Evolutionary conservation across 108 stramenopile species (phyloP).

Genomic region (Conticribra weissflogii): DNA sequence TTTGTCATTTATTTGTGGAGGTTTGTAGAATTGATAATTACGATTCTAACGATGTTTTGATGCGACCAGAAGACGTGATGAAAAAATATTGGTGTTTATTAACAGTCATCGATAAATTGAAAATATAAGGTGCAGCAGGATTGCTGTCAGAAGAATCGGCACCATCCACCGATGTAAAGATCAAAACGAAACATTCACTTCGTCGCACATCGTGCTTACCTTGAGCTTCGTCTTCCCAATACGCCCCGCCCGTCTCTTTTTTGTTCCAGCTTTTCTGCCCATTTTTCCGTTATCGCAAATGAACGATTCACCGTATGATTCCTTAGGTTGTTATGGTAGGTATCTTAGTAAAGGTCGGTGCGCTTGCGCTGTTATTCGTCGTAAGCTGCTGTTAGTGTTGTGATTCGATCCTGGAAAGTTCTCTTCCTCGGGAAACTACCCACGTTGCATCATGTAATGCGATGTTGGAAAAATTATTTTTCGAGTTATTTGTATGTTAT

Average conservation of each 20-base stretch:
- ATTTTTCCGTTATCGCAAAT: too few species aligned
- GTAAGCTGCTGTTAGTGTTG: too few species aligned
- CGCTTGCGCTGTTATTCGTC: too few species aligned
- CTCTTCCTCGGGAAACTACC: too few species aligned
- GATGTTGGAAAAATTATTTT: too few species aligned
- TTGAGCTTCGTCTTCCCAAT: constrained; percentile 71
- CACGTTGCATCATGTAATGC: too few species aligned
- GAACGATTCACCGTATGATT: too few species aligned
- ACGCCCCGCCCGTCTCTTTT: constrained; percentile 79
- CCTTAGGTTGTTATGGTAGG: too few species aligned
- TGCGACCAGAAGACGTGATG: neutral
- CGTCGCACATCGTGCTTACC: constrained; percentile 51
- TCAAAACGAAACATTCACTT: neutral
- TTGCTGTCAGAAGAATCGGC: neutral
- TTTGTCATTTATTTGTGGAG: constrained; percentile 61
- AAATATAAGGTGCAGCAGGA: neutral
- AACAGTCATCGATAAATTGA: constrained; percentile 3
- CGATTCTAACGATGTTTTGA: constrained; percentile 37
- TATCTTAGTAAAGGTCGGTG: too few species aligned
- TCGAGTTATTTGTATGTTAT: too few species aligned
- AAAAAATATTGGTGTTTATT: neutral
- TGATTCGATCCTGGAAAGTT: too few species aligned
- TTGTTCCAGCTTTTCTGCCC: constrained; percentile 74
- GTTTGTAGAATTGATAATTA: constrained; percentile 55
- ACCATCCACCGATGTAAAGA: neutral